phyloP scores from a whole-genome alignment of 306 rosid genomes.

The Cucumis hystrix region DNA sequence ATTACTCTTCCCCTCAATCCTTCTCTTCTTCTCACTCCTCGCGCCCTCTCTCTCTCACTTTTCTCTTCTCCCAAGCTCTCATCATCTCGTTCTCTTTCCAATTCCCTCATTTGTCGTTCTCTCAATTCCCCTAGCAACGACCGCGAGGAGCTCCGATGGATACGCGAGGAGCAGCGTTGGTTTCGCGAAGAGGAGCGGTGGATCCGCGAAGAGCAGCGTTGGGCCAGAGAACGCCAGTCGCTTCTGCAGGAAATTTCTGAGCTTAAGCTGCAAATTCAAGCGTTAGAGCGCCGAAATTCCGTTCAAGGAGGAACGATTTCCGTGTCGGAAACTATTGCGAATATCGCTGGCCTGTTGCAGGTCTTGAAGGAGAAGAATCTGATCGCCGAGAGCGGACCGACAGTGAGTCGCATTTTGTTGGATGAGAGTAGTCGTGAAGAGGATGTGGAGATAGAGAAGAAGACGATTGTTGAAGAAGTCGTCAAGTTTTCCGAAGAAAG shows the following conservation, averaged over 20 bases:
- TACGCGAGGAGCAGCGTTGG: constrained; percentile 89
- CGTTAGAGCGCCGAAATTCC: constrained; percentile 29
- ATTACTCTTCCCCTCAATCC: constrained; percentile 14
- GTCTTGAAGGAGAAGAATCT: constrained; percentile 48
- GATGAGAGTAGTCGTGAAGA: constrained; percentile 20
- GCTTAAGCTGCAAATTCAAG: constrained; percentile 45
- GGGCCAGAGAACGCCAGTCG: constrained; percentile 54
- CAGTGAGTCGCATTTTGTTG: constrained; percentile 23
- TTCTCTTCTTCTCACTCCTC: constrained; percentile 6
- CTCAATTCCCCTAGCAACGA: constrained; percentile 17
- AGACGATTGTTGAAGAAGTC: constrained; percentile 29
- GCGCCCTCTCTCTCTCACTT: constrained; percentile 1
- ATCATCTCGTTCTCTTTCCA: constrained; percentile 14
- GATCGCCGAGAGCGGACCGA: constrained; percentile 41
- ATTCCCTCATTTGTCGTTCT: constrained; percentile 19
- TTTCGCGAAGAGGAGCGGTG: constrained; percentile 70
- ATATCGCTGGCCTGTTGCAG: constrained; percentile 38
- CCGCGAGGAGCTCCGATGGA: constrained; percentile 57
- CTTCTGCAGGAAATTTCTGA: constrained; percentile 54
- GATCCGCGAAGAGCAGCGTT: constrained; percentile 75
- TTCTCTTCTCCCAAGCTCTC: constrained; percentile 16
- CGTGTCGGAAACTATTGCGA: constrained; percentile 30
- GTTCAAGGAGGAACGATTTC: constrained; percentile 20
- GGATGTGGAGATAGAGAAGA: constrained; percentile 23
- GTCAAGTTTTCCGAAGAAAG: constrained; percentile 9